These are phyloP conservation scores for Thermochaetoides thermophila DNA, from an alignment of 495 filamentous ascomycete species.

Conservation along the genomic window DNA sequence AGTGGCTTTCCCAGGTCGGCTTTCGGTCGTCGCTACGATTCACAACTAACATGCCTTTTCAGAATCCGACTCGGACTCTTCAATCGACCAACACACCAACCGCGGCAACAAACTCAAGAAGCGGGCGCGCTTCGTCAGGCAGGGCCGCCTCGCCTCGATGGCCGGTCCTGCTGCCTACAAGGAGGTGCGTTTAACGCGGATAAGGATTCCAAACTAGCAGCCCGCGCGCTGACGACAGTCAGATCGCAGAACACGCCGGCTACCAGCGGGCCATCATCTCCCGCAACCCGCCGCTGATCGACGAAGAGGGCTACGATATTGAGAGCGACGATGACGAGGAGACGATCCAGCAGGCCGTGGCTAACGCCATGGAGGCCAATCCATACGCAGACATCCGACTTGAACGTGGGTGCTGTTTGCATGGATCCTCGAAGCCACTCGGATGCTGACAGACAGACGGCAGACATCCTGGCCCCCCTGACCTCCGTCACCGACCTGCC, in stretches of 20 bases:
- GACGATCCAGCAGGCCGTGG: conserved; percentile 45
- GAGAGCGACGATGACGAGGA: conserved; percentile 68
- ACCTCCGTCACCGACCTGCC: conserved; percentile 76
- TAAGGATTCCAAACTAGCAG: neutral
- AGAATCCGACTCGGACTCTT: conserved; percentile 82
- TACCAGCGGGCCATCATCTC: conserved; percentile 72
- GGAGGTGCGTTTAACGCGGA: conserved; percentile 41
- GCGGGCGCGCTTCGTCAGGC: conserved; percentile 63
- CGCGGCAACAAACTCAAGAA: conserved; percentile 84
- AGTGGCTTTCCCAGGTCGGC: neutral
- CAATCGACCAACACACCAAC: conserved; percentile 66
- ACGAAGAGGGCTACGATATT: conserved; percentile 77
- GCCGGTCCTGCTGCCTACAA: conserved; percentile 68
- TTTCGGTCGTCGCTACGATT: too few species aligned
- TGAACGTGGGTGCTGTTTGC: conserved; percentile 47
- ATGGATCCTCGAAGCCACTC: neutral
- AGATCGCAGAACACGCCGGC: conserved; percentile 77
- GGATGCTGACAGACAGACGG: neutral
- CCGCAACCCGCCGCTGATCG: conserved; percentile 56
- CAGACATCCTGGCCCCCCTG: conserved; percentile 76
- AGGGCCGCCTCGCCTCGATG: conserved; percentile 56
- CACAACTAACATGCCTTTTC: neutral
- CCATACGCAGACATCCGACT: conserved; percentile 69
- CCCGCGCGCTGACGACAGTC: conserved; percentile 3
- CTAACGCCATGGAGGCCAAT: conserved; percentile 59